These are phyloP conservation scores for Boletus hoseneyae DNA, from an alignment of 1,284 basidiomycete species.

Conservation along the genomic window DNA sequence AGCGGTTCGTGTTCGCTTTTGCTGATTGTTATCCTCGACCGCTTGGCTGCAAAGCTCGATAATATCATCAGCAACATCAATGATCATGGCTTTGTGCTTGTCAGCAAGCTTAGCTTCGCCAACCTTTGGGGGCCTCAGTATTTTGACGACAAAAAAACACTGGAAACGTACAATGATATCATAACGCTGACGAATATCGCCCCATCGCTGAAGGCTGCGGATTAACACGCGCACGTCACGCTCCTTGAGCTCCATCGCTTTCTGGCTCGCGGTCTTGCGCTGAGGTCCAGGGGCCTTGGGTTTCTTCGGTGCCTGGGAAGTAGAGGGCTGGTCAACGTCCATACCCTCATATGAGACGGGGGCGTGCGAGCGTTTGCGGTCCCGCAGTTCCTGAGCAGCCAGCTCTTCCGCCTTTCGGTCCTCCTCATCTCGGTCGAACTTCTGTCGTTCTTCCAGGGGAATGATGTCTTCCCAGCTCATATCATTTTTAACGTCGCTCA, in stretches of 20 bases:
- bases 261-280: slow-evolving; percentile 84
- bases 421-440: slow-evolving; percentile 82
- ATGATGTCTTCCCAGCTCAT: slow-evolving; percentile 99
- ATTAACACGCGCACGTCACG: slow-evolving; percentile 95
- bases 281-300: slow-evolving; percentile 64
- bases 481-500: slow-evolving; percentile 98
- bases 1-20: slow-evolving; percentile 72
- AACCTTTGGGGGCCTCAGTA: slow-evolving; percentile 49
- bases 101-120: slow-evolving; percentile 89
- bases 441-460: slow-evolving; percentile 87
- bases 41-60: slow-evolving; percentile 84
- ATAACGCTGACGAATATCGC: slow-evolving; percentile 93
- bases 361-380: slow-evolving; percentile 82
- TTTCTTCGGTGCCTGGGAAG: slow-evolving; percentile 65
- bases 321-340: slow-evolving; percentile 74
- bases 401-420: slow-evolving; percentile 67
- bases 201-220: slow-evolving; percentile 95
- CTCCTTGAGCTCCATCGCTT: slow-evolving; percentile 95
- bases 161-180: slow-evolving; percentile 76
- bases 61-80: slow-evolving; percentile 91
- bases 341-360: slow-evolving; percentile 89
- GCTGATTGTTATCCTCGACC: slow-evolving; percentile 80
- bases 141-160: slow-evolving; percentile 5
- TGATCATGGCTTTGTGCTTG: slow-evolving; percentile 93
- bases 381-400: slow-evolving; percentile 60